Evolutionary conservation across 352 stramenopile species (phyloP).

Genomic region (Globisporangium rhizosaccharum): DNA sequence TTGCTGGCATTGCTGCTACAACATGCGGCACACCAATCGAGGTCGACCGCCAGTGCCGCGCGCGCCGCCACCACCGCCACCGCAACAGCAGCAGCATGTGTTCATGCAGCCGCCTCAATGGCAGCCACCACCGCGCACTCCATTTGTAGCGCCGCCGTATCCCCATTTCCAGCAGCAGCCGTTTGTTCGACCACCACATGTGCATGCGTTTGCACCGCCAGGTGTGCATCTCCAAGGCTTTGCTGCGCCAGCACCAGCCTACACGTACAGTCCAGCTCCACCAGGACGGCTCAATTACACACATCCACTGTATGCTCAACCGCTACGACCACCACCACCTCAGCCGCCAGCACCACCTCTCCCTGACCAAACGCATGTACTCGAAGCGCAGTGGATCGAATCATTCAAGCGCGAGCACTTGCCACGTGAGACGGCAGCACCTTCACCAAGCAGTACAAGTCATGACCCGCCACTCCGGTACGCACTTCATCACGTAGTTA

Average conservation of each 20-base stretch:
- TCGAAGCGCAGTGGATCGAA: conserved; percentile 13
- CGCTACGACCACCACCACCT: background rate
- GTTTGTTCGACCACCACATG: background rate
- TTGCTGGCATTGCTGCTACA: no score
- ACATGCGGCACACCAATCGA: no score
- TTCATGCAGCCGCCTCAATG: no score
- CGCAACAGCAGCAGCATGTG: background rate
- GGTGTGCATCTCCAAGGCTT: background rate
- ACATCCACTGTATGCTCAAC: background rate
- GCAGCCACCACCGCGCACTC: conserved; percentile 2
- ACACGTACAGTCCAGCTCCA: background rate
- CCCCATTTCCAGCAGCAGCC: background rate
- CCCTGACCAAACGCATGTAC: background rate
- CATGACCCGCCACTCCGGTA: conserved; percentile 6
- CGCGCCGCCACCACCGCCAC: background rate
- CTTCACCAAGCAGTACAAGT: background rate
- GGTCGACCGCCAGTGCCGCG: no score
- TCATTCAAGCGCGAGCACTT: conserved; percentile 8
- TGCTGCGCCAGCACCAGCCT: background rate
- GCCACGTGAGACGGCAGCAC: background rate
- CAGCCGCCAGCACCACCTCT: background rate
- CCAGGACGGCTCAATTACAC: background rate
- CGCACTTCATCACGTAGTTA: background rate
- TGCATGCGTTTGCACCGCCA: no score
- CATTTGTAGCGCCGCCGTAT: background rate